Conservation (phyloP, 176 grass and related monocot species). For the Avena atlantica region DNA sequence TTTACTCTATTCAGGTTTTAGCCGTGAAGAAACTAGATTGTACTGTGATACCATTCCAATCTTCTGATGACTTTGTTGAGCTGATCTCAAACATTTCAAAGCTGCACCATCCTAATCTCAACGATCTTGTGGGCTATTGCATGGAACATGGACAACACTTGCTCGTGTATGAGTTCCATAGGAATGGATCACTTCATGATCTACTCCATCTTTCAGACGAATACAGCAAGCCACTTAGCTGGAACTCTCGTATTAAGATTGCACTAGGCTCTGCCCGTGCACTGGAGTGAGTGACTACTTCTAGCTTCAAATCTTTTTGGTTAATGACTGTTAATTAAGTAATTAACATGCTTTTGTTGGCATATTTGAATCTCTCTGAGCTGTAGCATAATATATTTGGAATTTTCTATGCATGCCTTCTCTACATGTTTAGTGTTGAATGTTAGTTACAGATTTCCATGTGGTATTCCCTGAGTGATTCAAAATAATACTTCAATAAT, state of each 20-base stretch:
- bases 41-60: slow-evolving; percentile 69
- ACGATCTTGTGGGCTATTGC: slow-evolving; percentile 88
- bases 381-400: slow-evolving; percentile 3
- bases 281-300: slow-evolving; percentile 75
- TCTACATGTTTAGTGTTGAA: slow-evolving; percentile 9
- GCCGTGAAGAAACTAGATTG: slow-evolving; percentile 93
- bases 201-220: slow-evolving; percentile 88
- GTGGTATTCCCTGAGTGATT: background rate
- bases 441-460: slow-evolving; percentile 6
- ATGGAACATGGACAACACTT: slow-evolving; percentile 92
- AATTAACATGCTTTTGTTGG: slow-evolving; percentile 17
- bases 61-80: slow-evolving; percentile 87
- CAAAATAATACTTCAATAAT: background rate
- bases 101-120: slow-evolving; percentile 84
- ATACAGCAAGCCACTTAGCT: slow-evolving; percentile 83
- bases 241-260: slow-evolving; percentile 90
- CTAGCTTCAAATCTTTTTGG: slow-evolving; percentile 19
- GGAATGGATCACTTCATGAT: slow-evolving; percentile 88
- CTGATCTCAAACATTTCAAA: slow-evolving; percentile 72
- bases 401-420: background rate
- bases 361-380: slow-evolving; percentile 35
- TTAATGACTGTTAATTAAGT: background rate
- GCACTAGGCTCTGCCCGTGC: slow-evolving; percentile 92
- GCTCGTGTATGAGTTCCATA: slow-evolving; percentile 90
- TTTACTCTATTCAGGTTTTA: slow-evolving; percentile 69